Conservation (phyloP, 495 filamentous ascomycete species). For the Penicillium nucicola region DNA sequence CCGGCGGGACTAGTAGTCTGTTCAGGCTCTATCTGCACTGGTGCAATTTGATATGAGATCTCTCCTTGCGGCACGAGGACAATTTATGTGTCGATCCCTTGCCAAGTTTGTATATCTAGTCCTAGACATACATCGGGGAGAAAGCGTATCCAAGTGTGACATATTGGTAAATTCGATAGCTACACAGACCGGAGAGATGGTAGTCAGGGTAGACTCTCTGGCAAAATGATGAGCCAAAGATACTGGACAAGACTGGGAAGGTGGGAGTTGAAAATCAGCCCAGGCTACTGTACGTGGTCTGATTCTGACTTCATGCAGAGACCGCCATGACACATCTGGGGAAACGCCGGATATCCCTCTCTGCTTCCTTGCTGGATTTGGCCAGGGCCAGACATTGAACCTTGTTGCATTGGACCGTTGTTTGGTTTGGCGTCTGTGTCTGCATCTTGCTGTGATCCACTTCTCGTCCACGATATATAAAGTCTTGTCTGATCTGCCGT, state of each 20-base stretch:
- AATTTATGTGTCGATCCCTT: neutral
- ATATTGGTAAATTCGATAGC: neutral
- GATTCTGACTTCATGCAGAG: constrained; percentile 25
- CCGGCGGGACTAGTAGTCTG: constrained; percentile 2
- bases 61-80: neutral
- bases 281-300: neutral
- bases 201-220: neutral
- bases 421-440: constrained; percentile 14
- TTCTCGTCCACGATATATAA: constrained; percentile 4
- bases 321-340: constrained; percentile 35
- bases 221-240: neutral
- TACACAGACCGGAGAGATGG: neutral
- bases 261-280: neutral
- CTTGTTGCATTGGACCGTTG: constrained; percentile 7
- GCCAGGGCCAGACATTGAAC: constrained; percentile 4
- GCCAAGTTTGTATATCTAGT: neutral
- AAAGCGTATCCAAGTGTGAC: too few species aligned
- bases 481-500: neutral
- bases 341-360: constrained; percentile 10
- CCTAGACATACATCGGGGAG: too few species aligned
- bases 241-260: neutral
- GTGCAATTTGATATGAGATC: neutral
- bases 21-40: neutral
- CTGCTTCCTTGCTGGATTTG: constrained; percentile 10
- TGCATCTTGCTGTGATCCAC: neutral